These are phyloP conservation scores for Blepharisma undulans DNA, from an alignment of 169 alveolate genomes.

Conservation along the genomic window DNA sequence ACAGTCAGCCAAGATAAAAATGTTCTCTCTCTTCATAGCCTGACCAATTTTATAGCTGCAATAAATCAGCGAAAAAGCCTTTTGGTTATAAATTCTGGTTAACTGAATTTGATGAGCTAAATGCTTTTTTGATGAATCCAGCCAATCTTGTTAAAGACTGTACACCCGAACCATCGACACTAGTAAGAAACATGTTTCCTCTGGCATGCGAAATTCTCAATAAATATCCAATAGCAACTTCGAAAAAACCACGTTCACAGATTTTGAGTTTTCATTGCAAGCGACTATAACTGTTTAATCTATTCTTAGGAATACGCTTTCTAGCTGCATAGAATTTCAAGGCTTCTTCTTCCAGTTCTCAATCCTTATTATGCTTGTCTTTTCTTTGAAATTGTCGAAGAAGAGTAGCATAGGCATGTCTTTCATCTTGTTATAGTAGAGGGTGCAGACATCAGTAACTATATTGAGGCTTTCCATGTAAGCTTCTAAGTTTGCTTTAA, in stretches of 20 bases:
- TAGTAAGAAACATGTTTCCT: conserved; percentile 90
- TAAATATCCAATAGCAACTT: too few relatives aligned
- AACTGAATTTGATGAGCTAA: conserved; percentile 87
- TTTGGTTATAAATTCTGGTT: conserved; percentile 90
- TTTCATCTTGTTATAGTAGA: conserved; percentile 91
- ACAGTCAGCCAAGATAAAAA: conserved; percentile 95
- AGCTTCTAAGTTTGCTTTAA: conserved; percentile 76
- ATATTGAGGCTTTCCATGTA: conserved; percentile 91
- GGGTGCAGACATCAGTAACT: conserved; percentile 90
- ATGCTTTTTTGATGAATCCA: conserved; percentile 88
- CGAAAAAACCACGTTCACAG: too few relatives aligned
- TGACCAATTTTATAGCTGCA: conserved; percentile 87
- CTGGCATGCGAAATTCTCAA: too few relatives aligned
- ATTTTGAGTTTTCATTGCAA: too few relatives aligned
- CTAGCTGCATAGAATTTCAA: too few relatives aligned
- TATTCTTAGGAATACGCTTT: too few relatives aligned
- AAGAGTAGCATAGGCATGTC: too few relatives aligned
- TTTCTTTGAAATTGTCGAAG: too few relatives aligned
- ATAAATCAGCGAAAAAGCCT: conserved; percentile 91
- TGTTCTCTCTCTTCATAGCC: conserved; percentile 90
- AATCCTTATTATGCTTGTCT: too few relatives aligned
- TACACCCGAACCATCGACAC: conserved; percentile 99
- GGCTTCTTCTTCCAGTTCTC: too few relatives aligned
- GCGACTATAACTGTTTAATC: too few relatives aligned
- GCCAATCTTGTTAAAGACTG: conserved; percentile 94